These are phyloP conservation scores for Puccinia novopanici DNA, from an alignment of 1,284 basidiomycete genomes.

Conservation along the genomic window DNA sequence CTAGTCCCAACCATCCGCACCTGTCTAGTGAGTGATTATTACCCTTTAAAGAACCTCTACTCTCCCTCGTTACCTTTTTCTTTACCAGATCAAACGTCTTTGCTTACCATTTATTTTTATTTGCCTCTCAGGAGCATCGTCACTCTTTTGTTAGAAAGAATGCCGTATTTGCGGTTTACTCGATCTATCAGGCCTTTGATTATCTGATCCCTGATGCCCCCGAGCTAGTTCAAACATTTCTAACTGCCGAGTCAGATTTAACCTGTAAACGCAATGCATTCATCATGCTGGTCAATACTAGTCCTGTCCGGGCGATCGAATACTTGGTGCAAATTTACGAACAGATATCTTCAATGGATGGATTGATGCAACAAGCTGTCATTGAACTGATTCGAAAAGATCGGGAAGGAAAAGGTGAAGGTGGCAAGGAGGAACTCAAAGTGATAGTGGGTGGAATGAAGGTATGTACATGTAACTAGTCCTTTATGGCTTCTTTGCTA, in stretches of 20 bases:
- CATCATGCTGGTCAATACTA: constrained; percentile 84
- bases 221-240: constrained; percentile 94
- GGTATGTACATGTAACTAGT: background rate
- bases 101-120: background rate
- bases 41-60: background rate
- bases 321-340: constrained; percentile 86
- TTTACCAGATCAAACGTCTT: background rate
- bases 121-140: constrained; percentile 71
- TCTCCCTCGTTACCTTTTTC: background rate
- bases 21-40: constrained; percentile 66
- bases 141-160: constrained; percentile 99
- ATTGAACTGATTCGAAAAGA: constrained; percentile 93
- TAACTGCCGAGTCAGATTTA: constrained; percentile 92
- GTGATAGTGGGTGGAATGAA: constrained; percentile 63
- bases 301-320: constrained; percentile 86
- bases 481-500: background rate
- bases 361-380: constrained; percentile 90
- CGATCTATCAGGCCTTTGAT: constrained; percentile 91
- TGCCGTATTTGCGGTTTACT: constrained; percentile 92
- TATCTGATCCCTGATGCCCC: constrained; percentile 94
- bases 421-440: constrained; percentile 64
- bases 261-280: constrained; percentile 98
- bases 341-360: constrained; percentile 80
- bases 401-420: constrained; percentile 61
- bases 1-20: constrained; percentile 88